Evolutionary conservation across 2,329 filamentous ascomycete genomes (phyloP).

Genomic region (Aspergillus calidoustus): DNA sequence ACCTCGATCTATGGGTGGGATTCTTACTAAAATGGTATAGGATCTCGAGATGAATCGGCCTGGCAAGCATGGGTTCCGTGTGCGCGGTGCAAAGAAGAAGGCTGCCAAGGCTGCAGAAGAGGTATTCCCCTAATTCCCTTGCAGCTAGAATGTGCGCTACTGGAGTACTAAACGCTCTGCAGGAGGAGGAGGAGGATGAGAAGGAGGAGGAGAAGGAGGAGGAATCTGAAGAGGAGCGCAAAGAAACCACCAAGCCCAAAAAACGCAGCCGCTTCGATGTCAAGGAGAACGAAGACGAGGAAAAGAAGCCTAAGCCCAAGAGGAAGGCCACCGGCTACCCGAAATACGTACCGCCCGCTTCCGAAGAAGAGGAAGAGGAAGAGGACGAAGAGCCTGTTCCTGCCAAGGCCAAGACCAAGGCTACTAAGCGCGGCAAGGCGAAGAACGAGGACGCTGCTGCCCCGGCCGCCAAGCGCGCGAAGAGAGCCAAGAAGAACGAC

Average conservation of each 20-base stretch:
- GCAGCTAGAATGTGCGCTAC: not conserved
- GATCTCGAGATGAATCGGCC: slow-evolving; percentile 75
- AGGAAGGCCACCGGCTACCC: slow-evolving; percentile 10
- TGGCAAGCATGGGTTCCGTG: slow-evolving; percentile 67
- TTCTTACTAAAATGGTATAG: slow-evolving; percentile 49
- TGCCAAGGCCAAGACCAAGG: slow-evolving; percentile 24
- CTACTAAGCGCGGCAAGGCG: slow-evolving; percentile 25
- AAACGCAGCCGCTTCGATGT: slow-evolving; percentile 9
- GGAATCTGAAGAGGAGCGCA: slow-evolving; percentile 24
- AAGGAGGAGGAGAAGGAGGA: slow-evolving; percentile 23
- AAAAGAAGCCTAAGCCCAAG: slow-evolving; percentile 19
- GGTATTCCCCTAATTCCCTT: slow-evolving; percentile 24
- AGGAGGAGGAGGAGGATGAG: slow-evolving; percentile 23
- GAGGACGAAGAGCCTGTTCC: slow-evolving; percentile 17
- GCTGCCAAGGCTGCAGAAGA: slow-evolving; percentile 22
- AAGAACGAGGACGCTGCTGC: slow-evolving; percentile 19
- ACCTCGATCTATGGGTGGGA: not conserved
- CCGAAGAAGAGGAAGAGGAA: not conserved
- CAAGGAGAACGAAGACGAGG: slow-evolving; percentile 16
- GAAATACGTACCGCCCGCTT: slow-evolving; percentile 18
- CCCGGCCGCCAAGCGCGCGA: slow-evolving; percentile 17
- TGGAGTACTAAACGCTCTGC: slow-evolving; percentile 8
- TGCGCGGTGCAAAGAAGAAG: slow-evolving; percentile 41
- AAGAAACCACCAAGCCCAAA: slow-evolving; percentile 20
- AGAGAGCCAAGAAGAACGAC: slow-evolving; percentile 14